Conservation (phyloP, 306 rosid species). For the Quercus dentata region DNA sequence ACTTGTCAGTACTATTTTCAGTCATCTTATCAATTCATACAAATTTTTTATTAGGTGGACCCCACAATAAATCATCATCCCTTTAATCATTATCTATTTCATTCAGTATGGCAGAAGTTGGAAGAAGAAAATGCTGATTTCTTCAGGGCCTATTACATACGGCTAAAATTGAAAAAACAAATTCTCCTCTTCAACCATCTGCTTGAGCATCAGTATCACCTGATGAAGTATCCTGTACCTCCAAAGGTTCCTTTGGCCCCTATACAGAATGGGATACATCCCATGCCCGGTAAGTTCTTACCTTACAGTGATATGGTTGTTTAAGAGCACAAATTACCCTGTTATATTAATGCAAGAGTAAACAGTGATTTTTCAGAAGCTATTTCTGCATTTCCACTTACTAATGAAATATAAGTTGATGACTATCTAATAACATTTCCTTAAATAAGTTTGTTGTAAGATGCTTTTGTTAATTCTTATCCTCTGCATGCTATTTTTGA, state of each 20-base stretch:
- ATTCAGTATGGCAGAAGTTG: slow-evolving; percentile 97
- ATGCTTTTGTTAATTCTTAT: neutral
- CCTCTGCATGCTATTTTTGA: neutral
- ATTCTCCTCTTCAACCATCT: slow-evolving; percentile 83
- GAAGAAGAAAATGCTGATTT: slow-evolving; percentile 98
- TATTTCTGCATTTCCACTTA: neutral
- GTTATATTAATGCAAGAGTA: neutral
- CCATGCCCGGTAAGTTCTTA: slow-evolving; percentile 82
- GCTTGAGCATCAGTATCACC: slow-evolving; percentile 84
- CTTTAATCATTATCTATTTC: slow-evolving; percentile 12
- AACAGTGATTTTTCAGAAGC: slow-evolving; percentile 6
- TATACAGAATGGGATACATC: slow-evolving; percentile 93
- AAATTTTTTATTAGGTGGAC: too few relatives aligned
- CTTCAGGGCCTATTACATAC: slow-evolving; percentile 89
- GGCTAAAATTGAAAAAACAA: slow-evolving; percentile 92
- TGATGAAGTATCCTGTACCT: slow-evolving; percentile 69
- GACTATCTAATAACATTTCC: neutral
- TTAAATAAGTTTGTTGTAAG: neutral
- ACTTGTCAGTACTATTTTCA: too few relatives aligned
- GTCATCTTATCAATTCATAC: too few relatives aligned
- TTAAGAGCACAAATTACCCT: neutral
- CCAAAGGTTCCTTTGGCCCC: slow-evolving; percentile 95
- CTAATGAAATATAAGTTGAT: neutral
- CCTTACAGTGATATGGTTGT: slow-evolving; percentile 18
- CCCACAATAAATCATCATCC: too few relatives aligned